Base-by-base conservation (phyloP, 108 stramenopile genomes). In the Phaeodactylum tricornutum region DNA sequence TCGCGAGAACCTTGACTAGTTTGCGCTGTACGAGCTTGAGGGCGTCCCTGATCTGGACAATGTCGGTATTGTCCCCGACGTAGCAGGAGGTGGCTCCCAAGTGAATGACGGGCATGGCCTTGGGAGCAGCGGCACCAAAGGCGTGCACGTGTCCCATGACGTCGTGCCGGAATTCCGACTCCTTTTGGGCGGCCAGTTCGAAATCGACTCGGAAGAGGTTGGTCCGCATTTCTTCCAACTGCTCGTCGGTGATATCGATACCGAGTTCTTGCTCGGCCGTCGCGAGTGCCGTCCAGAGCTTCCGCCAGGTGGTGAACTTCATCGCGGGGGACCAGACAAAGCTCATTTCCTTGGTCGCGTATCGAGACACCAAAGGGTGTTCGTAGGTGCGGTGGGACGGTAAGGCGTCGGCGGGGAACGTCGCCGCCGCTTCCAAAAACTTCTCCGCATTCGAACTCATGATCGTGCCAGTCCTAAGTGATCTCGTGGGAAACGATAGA, bases 101-200 rank as follows among this genome's bases (percentile, higher is more conserved):
- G 66, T 98, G 98, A 52, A 98, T 94, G 50, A 98, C 91, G 16
- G 86, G 87, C 82, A 87, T 91, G 48, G 93, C 93, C 32, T 47
- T 53, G n/a, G 95, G 94, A 43, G 91, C 93, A 14, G 69, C 87
- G 26, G 87, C 74, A 23, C 96, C 96, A 76, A 85, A 97, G 30
- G 96, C 92, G 70, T 98, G 95, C 24, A 98, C 93, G 59, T 97
- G 96, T 17, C 93, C 95, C 98, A 98, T 98, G 58, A 98, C 96
- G 62, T 98, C 98, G 72, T 98, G 98, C 59, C 96, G 91, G 64
- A 95, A 94, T 62, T 96, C 92, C 9, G 53, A 48, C 55, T 98
- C 98, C 72, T 94, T 96, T 53, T 90, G 64, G 7, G 63, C 90
- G 11, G 98, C 96, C 61, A 74, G 66, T 12, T 74, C 89, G 59